A percentile compares a stretch with the other conserved stretches of the same genome.
Evolutionary conservation across 2,329 filamentous ascomycete genomes (phyloP).

Genomic region (Pyricularia grisea): DNA sequence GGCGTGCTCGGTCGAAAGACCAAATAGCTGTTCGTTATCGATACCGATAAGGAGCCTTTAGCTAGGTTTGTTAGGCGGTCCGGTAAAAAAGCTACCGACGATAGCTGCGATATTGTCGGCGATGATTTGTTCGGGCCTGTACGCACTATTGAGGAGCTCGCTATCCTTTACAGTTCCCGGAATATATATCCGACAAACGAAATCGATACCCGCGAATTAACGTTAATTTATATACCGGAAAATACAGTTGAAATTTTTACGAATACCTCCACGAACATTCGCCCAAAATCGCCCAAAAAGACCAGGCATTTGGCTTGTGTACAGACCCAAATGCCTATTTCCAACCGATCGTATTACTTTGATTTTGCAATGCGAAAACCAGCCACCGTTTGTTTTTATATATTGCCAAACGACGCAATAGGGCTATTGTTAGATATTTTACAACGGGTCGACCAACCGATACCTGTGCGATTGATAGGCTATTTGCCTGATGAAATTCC

Average conservation of each 20-base stretch:
- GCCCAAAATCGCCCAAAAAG: background rate
- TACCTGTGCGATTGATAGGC: no score
- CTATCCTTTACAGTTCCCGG: background rate
- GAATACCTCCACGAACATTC: background rate
- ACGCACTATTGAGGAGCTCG: background rate
- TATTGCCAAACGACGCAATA: no score
- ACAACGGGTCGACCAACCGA: no score
- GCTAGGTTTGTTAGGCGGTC: constrained; percentile 30
- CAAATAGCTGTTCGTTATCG: constrained; percentile 58
- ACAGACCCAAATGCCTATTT: no score
- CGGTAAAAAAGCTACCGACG: background rate
- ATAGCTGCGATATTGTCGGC: background rate
- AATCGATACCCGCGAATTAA: background rate
- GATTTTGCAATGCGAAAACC: no score
- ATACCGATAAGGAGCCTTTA: constrained; percentile 39
- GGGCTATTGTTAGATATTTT: no score
- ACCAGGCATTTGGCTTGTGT: background rate
- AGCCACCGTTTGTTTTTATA: no score
- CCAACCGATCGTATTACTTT: no score
- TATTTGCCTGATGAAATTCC: no score
- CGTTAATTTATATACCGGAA: background rate
- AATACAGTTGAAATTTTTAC: background rate
- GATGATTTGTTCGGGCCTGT: no score
- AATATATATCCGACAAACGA: background rate
- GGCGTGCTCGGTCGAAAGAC: constrained; percentile 61